A percentile compares a stretch with the other conserved stretches of the same genome.
Evolutionary conservation across 345 rosid genomes (phyloP).

Genomic region (Pugionium cornutum): DNA sequence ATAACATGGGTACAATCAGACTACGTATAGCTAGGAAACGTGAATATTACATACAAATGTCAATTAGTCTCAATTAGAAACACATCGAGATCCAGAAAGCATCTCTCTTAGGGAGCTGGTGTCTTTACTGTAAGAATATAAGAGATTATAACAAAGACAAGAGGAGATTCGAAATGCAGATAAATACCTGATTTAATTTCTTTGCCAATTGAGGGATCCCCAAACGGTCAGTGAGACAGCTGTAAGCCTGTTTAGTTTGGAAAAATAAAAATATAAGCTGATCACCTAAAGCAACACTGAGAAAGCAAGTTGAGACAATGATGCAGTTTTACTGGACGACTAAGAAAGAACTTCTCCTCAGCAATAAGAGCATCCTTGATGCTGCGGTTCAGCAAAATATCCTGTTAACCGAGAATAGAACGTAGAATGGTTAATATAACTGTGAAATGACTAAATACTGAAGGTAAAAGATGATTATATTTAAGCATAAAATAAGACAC

Average conservation of each 20-base stretch:
- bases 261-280: slow-evolving; percentile 11
- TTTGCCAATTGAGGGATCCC: slow-evolving; percentile 94
- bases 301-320: slow-evolving; percentile 10
- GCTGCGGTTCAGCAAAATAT: slow-evolving; percentile 77
- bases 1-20: slow-evolving; percentile 6
- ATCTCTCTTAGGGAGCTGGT: background rate
- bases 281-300: slow-evolving; percentile 22
- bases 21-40: background rate
- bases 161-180: slow-evolving; percentile 2
- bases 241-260: slow-evolving; percentile 57
- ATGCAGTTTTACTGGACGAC: slow-evolving; percentile 74
- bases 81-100: background rate
- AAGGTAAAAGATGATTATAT: slow-evolving; percentile 3
- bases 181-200: slow-evolving; percentile 83
- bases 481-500: slow-evolving; percentile 1
- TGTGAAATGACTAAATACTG: too few relatives aligned
- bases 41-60: background rate
- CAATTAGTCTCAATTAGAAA: slow-evolving; percentile 3
- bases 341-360: slow-evolving; percentile 90
- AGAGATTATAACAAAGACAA: background rate
- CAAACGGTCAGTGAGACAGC: slow-evolving; percentile 85
- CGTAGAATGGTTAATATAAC: background rate
- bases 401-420: slow-evolving; percentile 45
- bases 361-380: slow-evolving; percentile 89
- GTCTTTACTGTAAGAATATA: slow-evolving; percentile 7